Conservation (phyloP, 768 basidiomycete species). For the Podaxis sp. region DNA sequence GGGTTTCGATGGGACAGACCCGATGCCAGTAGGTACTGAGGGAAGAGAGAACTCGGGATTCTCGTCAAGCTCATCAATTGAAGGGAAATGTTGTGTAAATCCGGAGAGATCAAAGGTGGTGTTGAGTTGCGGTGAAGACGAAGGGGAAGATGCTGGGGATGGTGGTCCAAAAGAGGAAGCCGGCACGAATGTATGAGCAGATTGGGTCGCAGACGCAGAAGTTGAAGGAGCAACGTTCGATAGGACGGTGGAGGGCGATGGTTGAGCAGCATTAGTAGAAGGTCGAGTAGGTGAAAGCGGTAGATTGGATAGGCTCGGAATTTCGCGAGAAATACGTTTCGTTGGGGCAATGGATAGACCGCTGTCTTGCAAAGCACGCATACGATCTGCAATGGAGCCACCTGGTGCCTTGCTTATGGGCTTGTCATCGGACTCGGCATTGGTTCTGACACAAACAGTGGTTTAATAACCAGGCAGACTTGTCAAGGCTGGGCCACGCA, state of each 20-base stretch:
- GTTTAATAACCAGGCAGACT: slow-evolving; percentile 10
- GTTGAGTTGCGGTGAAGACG: slow-evolving; percentile 60
- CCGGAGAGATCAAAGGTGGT: slow-evolving; percentile 43
- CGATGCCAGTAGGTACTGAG: slow-evolving; percentile 44
- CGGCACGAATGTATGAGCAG: slow-evolving; percentile 67
- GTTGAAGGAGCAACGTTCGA: slow-evolving; percentile 30
- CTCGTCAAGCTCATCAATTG: slow-evolving; percentile 76
- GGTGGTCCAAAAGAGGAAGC: slow-evolving; percentile 74
- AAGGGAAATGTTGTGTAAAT: slow-evolving; percentile 69
- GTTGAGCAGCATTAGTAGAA: slow-evolving; percentile 24
- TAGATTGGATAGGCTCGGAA: slow-evolving; percentile 40
- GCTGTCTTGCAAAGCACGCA: slow-evolving; percentile 70
- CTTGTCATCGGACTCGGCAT: slow-evolving; percentile 30
- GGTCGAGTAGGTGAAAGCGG: slow-evolving; percentile 40
- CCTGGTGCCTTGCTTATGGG: slow-evolving; percentile 44
- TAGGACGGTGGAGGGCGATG: slow-evolving; percentile 27
- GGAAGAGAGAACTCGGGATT: slow-evolving; percentile 47
- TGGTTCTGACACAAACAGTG: slow-evolving; percentile 8
- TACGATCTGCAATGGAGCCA: slow-evolving; percentile 79
- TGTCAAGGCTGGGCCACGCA: slow-evolving; percentile 21
- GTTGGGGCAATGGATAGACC: slow-evolving; percentile 62
- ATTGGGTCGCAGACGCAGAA: slow-evolving; percentile 37
- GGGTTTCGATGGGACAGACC: slow-evolving; percentile 26
- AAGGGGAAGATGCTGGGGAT: slow-evolving; percentile 64
- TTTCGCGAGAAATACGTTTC: slow-evolving; percentile 60